phyloP scores from a whole-genome alignment of 129 eudicot genomes.

The Kitagawia praeruptora region DNA sequence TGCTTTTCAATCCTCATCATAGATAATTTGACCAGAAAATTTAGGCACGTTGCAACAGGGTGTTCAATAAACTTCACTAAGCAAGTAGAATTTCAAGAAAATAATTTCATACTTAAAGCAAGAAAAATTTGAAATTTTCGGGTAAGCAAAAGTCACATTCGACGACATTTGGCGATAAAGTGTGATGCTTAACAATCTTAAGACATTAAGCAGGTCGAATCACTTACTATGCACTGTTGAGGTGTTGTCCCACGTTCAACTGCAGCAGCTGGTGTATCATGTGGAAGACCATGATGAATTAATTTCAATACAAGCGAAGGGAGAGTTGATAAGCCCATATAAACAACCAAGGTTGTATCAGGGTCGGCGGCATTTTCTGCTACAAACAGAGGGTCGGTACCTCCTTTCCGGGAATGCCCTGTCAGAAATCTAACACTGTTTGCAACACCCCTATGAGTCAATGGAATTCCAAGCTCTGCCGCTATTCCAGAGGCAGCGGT shows the following conservation, averaged over 20 bases:
- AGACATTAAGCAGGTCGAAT: background rate
- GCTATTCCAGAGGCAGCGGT: slow-evolving; percentile 99
- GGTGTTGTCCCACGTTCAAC: slow-evolving; percentile 97
- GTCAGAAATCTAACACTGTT: slow-evolving; percentile 91
- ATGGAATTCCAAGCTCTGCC: slow-evolving; percentile 89
- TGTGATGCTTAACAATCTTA: background rate
- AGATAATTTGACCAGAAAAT: background rate
- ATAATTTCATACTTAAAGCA: background rate
- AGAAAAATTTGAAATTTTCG: background rate
- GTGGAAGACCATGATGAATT: slow-evolving; percentile 69
- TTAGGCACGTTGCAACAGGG: background rate
- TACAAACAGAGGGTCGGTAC: slow-evolving; percentile 78
- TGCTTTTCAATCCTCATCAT: background rate
- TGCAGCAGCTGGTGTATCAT: slow-evolving; percentile 84
- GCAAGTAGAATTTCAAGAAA: background rate
- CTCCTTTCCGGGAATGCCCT: slow-evolving; percentile 94
- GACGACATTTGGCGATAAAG: background rate
- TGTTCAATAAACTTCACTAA: background rate
- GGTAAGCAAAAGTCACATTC: background rate
- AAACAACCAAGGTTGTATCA: slow-evolving; percentile 83
- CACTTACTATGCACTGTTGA: slow-evolving; percentile 81
- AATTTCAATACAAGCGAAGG: slow-evolving; percentile 72
- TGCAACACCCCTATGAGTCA: slow-evolving; percentile 96
- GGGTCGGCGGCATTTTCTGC: too few relatives aligned
- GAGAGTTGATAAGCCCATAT: slow-evolving; percentile 94